Evolutionary conservation across 768 basidiomycete species (phyloP).

Genomic region (Suillus ampliporus): DNA sequence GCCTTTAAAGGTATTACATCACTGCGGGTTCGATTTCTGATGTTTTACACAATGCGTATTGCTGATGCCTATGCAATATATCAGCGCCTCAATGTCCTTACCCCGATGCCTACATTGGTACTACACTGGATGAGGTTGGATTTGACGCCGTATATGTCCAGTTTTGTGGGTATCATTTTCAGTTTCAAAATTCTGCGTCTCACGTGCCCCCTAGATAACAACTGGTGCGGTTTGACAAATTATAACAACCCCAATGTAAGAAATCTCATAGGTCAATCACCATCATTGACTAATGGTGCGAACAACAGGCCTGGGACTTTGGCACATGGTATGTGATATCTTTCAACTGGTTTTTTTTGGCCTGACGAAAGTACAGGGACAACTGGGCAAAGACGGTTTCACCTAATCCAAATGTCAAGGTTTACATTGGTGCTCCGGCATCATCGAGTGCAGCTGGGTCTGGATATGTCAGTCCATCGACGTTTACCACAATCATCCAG

Average conservation of each 20-base stretch:
- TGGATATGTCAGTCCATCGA: conserved; percentile 45
- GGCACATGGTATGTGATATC: conserved; percentile 37
- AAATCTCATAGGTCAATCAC: neutral
- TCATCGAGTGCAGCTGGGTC: conserved; percentile 44
- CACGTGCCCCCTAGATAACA: conserved; percentile 47
- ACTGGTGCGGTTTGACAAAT: conserved; percentile 45
- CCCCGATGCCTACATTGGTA: conserved; percentile 51
- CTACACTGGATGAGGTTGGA: conserved; percentile 45
- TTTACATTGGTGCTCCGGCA: conserved; percentile 55
- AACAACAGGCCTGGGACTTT: conserved; percentile 52
- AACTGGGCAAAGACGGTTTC: conserved; percentile 51
- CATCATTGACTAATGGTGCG: conserved; percentile 6
- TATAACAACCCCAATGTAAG: conserved; percentile 50
- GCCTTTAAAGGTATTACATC: conserved; percentile 45
- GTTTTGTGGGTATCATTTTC: conserved; percentile 40
- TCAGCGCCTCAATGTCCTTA: conserved; percentile 51
- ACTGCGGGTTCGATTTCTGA: conserved; percentile 41
- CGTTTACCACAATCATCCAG: conserved; percentile 39
- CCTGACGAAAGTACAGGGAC: conserved; percentile 40
- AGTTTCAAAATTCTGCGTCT: neutral
- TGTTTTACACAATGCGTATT: neutral
- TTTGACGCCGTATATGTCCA: conserved; percentile 60
- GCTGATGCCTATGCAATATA: conserved; percentile 13
- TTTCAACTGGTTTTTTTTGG: neutral
- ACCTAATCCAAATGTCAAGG: conserved; percentile 51